Percentiles rank a stretch among this genome's conserved stretches.
phyloP scores from a whole-genome alignment of 75 land plant species.

The Cupressus sempervirens region DNA sequence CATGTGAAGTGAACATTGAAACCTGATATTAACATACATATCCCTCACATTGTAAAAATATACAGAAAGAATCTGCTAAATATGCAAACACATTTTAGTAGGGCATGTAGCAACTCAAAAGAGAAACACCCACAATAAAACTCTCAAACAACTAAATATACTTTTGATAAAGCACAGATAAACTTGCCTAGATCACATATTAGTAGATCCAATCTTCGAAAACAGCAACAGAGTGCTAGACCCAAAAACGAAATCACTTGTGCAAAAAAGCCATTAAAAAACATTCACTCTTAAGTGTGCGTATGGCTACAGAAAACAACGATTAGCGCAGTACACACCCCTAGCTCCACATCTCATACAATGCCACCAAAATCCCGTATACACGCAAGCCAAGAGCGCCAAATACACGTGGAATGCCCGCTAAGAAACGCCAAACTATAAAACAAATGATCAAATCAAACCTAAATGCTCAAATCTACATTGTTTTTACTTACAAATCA shows the following conservation, averaged over 20 bases:
- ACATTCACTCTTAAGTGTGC: no score
- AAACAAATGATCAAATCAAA: not conserved
- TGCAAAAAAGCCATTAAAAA: no score
- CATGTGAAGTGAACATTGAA: no score
- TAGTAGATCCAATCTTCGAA: no score
- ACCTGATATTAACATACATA: no score
- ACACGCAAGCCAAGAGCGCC: not conserved
- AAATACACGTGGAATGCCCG: not conserved
- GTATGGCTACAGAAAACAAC: not conserved
- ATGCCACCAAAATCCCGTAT: not conserved
- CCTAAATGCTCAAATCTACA: not conserved
- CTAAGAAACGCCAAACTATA: not conserved
- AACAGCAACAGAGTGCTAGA: no score
- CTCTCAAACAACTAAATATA: not conserved
- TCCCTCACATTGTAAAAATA: no score
- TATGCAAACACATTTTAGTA: not conserved
- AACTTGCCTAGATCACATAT: no score
- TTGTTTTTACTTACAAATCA: not conserved
- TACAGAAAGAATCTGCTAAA: not conserved
- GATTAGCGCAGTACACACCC: not conserved
- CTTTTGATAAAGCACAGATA: no score
- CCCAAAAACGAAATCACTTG: no score
- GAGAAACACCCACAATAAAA: not conserved
- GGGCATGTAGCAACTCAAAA: not conserved
- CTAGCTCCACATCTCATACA: not conserved